Evolutionary conservation across 1,284 basidiomycete species (phyloP).

Genomic region (Tylopilus sp.): DNA sequence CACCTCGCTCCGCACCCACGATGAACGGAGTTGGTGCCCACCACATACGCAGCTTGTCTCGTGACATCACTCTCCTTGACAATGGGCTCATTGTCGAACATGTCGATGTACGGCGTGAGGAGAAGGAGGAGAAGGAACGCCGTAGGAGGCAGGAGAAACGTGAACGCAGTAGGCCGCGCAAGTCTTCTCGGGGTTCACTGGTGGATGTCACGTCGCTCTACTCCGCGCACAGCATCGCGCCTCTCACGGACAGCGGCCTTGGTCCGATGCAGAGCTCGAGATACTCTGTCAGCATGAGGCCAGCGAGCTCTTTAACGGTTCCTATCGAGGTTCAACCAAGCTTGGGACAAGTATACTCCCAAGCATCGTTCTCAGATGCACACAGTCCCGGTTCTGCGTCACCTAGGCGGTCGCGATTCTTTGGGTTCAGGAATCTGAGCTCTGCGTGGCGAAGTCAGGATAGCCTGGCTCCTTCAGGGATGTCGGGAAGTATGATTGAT

Average conservation of each 20-base stretch:
- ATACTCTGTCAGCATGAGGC: conserved; percentile 59
- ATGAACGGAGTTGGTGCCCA: conserved; percentile 32
- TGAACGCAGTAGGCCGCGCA: conserved; percentile 56
- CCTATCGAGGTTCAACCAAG: conserved; percentile 53
- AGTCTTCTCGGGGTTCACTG: conserved; percentile 63
- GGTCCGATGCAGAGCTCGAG: conserved; percentile 52
- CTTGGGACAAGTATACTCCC: conserved; percentile 63
- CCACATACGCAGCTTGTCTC: conserved; percentile 51
- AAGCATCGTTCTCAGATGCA: conserved; percentile 73
- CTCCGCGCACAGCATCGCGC: conserved; percentile 55
- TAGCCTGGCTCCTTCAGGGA: conserved; percentile 72
- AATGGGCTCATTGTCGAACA: conserved; percentile 86
- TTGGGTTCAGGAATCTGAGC: conserved; percentile 76
- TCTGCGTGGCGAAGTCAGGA: conserved; percentile 74
- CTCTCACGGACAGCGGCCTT: conserved; percentile 57
- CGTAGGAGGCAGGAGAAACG: conserved; percentile 62
- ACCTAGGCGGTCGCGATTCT: conserved; percentile 72
- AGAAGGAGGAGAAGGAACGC: conserved; percentile 64
- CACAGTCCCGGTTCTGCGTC: conserved; percentile 67
- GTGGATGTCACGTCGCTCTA: conserved; percentile 70
- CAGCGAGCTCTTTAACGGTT: conserved; percentile 62
- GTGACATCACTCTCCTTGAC: conserved; percentile 75
- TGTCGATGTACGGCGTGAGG: conserved; percentile 77
- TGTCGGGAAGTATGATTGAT: conserved; percentile 84
- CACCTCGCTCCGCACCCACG: conserved; percentile 46